phyloP scores from a whole-genome alignment of 257 asterid species.

The Lavandula angustifolia region DNA sequence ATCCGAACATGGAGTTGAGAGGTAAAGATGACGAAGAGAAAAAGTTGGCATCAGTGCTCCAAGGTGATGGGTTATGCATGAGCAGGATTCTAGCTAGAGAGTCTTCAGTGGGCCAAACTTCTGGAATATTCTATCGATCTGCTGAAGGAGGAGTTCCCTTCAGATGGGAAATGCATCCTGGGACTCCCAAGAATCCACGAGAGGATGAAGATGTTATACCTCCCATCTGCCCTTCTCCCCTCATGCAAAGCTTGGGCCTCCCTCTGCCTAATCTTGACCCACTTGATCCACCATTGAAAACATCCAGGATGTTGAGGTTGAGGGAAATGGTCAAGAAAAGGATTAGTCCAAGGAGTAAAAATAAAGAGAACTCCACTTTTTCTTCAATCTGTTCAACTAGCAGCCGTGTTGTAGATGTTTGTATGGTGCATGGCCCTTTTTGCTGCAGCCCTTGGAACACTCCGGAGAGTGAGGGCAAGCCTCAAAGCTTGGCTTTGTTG shows the following conservation, averaged over 20 bases:
- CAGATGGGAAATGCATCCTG: slow-evolving; percentile 78
- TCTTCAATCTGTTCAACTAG: slow-evolving; percentile 23
- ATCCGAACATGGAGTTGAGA: slow-evolving; percentile 32
- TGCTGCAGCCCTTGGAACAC: slow-evolving; percentile 57
- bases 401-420: slow-evolving; percentile 29
- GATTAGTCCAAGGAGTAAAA: slow-evolving; percentile 26
- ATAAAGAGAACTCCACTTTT: slow-evolving; percentile 31
- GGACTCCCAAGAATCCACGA: slow-evolving; percentile 59
- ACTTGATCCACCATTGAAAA: slow-evolving; percentile 3
- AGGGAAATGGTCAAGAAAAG: slow-evolving; percentile 38
- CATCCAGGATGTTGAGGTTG: slow-evolving; percentile 35
- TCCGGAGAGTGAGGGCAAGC: slow-evolving; percentile 20
- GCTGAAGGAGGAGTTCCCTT: slow-evolving; percentile 76
- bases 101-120: slow-evolving; percentile 53
- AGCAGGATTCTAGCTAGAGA: slow-evolving; percentile 52
- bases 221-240: slow-evolving; percentile 71
- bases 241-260: slow-evolving; percentile 49
- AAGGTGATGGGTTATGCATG: slow-evolving; percentile 46
- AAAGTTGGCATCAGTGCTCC: slow-evolving; percentile 41
- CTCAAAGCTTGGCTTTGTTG: too few relatives aligned
- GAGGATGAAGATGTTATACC: slow-evolving; percentile 41
- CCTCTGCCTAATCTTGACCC: slow-evolving; percentile 46
- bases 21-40: not conserved
- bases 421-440: slow-evolving; percentile 39
- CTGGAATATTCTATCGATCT: slow-evolving; percentile 48